Conservation (phyloP, 495 filamentous ascomycete genomes). For the Neurospora discreta region DNA sequence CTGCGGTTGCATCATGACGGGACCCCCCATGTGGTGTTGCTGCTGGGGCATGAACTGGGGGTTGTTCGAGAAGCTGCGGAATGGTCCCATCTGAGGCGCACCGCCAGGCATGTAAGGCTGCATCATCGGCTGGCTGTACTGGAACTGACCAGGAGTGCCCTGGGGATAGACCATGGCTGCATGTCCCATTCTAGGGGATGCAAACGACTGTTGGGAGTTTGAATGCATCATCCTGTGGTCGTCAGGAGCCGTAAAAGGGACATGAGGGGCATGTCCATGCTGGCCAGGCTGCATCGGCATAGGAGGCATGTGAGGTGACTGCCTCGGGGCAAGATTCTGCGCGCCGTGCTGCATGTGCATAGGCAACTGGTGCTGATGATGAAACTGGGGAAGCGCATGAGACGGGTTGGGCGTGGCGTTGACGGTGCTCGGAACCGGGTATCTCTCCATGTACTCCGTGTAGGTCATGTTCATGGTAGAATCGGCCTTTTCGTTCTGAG, state of each 20-base stretch:
- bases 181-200: constrained; percentile 66
- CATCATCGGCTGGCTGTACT: constrained; percentile 62
- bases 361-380: constrained; percentile 69
- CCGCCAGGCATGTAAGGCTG: constrained; percentile 58
- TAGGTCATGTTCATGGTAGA: constrained; percentile 50
- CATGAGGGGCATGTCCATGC: constrained; percentile 48
- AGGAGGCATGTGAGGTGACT: constrained; percentile 53
- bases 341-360: constrained; percentile 48
- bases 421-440: constrained; percentile 38
- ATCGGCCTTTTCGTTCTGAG: constrained; percentile 51
- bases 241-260: constrained; percentile 56
- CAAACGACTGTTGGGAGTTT: constrained; percentile 62
- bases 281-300: constrained; percentile 54
- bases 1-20: constrained; percentile 73
- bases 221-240: constrained; percentile 82
- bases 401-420: constrained; percentile 58
- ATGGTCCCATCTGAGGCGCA: constrained; percentile 44
- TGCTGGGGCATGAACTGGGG: constrained; percentile 58
- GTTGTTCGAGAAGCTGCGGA: constrained; percentile 44
- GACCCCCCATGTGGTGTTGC: constrained; percentile 49
- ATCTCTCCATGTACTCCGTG: constrained; percentile 62
- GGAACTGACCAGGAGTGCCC: constrained; percentile 55
- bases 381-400: constrained; percentile 43
- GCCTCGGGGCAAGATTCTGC: constrained; percentile 35
- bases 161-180: constrained; percentile 59